Base-by-base conservation (phyloP, 768 basidiomycete species). In the Candolleomyces efflorescens region DNA sequence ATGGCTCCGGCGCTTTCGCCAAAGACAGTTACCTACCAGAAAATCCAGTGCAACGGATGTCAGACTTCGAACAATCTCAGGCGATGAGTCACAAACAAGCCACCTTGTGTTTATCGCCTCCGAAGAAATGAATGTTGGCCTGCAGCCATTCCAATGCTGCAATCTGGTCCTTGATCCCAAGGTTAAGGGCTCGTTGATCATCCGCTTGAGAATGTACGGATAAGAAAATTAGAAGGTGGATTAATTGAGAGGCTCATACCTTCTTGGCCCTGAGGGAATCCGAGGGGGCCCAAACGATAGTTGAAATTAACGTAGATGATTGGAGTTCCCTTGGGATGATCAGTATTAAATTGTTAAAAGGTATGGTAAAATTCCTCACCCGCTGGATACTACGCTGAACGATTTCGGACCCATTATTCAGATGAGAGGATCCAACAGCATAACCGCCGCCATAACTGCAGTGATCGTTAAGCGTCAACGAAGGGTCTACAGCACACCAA, bases 1-100 rank as follows among this genome's bases (percentile, higher is more conserved):
- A 79, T 78, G n/a, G 83, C 79, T 5, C 84, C 83, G 9, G 83
- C 83, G 39, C 77, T 79, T 59, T 83, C 75, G 17, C 84, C 84
- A 54, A 78, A 78, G 37, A 80, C 65, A 2, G 81, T 82, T 2
- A 84, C 80, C 74, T 79, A 41, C 3, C 20, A 6, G 27, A 27
- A 27, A 9, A 3, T 27, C 27, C 4, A 27, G 9, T 4, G 9
- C 9, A 27, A 3, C n/a, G n/a, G n/a, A n/a, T n/a, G n/a, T n/a
- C n/a, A n/a, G n/a, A 5, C n/a, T n/a, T n/a, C n/a, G n/a, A n/a
- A n/a, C n/a, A n/a, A n/a, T n/a, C n/a, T n/a, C n/a, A n/a, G n/a
- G n/a, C n/a, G n/a, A n/a, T n/a, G 27, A 27, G 3, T n/a, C 17
- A 38, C 15, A n/a, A 26, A 27, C 10, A 48, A 38, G 24, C 39